Percentiles rank a stretch among this genome's conserved stretches.
These are phyloP conservation scores for Silene conica DNA, from an alignment of 148 eudicot species.

Conservation along the genomic window DNA sequence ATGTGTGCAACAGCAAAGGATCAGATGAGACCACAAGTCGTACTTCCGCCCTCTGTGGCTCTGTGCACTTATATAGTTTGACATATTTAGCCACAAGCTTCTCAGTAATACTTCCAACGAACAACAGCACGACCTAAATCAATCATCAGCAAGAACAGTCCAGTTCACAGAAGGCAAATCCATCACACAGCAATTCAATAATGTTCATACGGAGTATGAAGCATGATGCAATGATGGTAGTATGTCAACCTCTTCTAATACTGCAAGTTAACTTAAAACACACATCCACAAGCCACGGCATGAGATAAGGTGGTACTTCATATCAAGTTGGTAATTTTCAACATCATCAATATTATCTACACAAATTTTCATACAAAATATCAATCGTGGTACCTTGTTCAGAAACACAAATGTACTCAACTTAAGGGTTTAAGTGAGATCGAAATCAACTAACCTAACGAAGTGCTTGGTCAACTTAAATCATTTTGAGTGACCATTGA, in stretches of 20 bases:
- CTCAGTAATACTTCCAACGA: conserved; percentile 88
- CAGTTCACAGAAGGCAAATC: conserved; percentile 92
- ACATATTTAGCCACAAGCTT: conserved; percentile 70
- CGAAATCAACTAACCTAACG: not conserved
- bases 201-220: conserved; percentile 17
- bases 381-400: too few relatives aligned
- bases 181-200: conserved; percentile 48
- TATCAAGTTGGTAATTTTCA: too few relatives aligned
- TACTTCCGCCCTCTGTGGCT: conserved; percentile 36
- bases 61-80: conserved; percentile 51
- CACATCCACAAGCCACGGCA: too few relatives aligned
- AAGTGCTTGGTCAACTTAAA: not conserved
- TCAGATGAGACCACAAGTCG: too few relatives aligned
- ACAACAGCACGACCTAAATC: conserved; percentile 96
- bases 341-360: too few relatives aligned
- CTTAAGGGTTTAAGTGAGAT: too few relatives aligned
- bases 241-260: too few relatives aligned
- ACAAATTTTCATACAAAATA: too few relatives aligned
- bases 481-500: not conserved
- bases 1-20: too few relatives aligned
- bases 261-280: too few relatives aligned
- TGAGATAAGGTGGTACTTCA: too few relatives aligned
- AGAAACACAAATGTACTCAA: too few relatives aligned
- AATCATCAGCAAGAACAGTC: conserved; percentile 90
- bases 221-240: not conserved